Evolutionary conservation across 2,329 filamentous ascomycete species (phyloP).

Genomic region (Colletotrichum shisoi): DNA sequence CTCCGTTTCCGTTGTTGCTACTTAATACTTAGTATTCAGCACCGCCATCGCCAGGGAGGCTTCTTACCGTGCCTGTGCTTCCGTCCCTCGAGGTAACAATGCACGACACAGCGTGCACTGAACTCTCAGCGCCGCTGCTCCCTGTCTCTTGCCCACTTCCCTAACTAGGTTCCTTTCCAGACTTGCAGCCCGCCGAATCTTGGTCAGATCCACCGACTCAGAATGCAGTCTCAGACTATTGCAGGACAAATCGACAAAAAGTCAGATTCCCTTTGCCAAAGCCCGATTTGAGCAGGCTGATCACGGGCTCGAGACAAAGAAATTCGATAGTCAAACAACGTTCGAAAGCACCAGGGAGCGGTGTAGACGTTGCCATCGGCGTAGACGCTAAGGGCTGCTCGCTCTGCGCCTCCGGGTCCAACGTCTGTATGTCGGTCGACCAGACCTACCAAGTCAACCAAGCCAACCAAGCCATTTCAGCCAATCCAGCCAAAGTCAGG

Average conservation of each 20-base stretch:
- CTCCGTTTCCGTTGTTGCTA: constrained; percentile 6
- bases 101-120: constrained; percentile 25
- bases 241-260: constrained; percentile 27
- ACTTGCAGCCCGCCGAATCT: constrained; percentile 20
- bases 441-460: background rate
- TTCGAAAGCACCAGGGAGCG: constrained; percentile 17
- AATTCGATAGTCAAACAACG: constrained; percentile 23
- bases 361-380: constrained; percentile 27
- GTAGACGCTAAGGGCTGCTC: constrained; percentile 8
- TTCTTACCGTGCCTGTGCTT: background rate
- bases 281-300: constrained; percentile 4
- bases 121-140: constrained; percentile 9
- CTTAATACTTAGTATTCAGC: background rate
- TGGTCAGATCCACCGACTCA: constrained; percentile 23
- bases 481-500: constrained; percentile 20
- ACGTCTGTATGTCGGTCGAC: background rate
- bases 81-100: constrained; percentile 1
- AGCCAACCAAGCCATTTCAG: constrained; percentile 1
- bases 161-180: constrained; percentile 8
- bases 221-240: constrained; percentile 31
- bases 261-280: constrained; percentile 30
- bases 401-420: constrained; percentile 1
- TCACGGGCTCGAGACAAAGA: constrained; percentile 24
- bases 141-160: constrained; percentile 14
- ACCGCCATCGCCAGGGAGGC: background rate